Conservation (phyloP, 2,329 filamentous ascomycete species). For the Pseudomassariella vexata region DNA sequence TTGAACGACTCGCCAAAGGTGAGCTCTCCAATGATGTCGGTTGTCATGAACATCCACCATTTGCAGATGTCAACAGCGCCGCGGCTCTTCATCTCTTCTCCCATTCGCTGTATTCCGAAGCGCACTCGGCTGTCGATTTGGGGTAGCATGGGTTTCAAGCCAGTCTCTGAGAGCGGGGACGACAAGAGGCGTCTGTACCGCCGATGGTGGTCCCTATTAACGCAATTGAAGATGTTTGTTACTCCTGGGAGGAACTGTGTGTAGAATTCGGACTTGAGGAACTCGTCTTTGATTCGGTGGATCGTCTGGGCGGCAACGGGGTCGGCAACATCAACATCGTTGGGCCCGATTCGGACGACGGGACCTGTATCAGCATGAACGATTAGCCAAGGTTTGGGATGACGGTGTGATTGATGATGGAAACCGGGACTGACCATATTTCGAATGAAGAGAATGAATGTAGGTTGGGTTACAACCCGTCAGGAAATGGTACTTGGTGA, state of each 20-base stretch:
- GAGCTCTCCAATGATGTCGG: constrained; percentile 47
- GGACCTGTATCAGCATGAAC: no score
- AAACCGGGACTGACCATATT: no score
- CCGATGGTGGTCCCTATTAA: constrained; percentile 29
- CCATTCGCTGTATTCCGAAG: no score
- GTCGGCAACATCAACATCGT: constrained; percentile 19
- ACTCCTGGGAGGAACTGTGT: constrained; percentile 11
- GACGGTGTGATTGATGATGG: no score
- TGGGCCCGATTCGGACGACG: constrained; percentile 19
- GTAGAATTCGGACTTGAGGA: constrained; percentile 17
- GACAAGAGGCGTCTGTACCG: constrained; percentile 34
- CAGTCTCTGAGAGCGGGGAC: constrained; percentile 28
- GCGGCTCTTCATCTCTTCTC: constrained; percentile 27
- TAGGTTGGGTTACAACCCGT: no score
- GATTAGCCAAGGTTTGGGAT: no score
- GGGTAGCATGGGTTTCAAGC: no score
- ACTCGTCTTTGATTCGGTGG: constrained; percentile 18
- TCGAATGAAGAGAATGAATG: no score
- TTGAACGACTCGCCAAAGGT: constrained; percentile 49
- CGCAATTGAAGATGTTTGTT: constrained; percentile 36
- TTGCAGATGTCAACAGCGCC: constrained; percentile 41
- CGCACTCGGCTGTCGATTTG: no score
- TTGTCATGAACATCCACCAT: constrained; percentile 49
- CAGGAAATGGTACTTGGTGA: no score
- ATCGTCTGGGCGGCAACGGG: constrained; percentile 13